Base-by-base conservation (phyloP, 2,329 filamentous ascomycete species). In the Aureobasidium pullulans region DNA sequence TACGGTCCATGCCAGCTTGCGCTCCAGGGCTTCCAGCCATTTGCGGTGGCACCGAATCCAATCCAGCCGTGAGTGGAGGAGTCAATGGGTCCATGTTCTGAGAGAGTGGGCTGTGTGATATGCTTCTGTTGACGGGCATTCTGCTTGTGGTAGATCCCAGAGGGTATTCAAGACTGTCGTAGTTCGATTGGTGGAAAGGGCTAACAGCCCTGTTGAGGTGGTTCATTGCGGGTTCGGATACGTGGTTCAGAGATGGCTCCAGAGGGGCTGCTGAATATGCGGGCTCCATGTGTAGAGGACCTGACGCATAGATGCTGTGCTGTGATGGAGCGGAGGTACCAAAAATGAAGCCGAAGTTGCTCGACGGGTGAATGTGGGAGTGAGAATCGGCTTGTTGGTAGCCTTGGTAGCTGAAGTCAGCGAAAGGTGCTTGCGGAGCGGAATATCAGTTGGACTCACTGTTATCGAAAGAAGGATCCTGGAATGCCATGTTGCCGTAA, bases 31-130 rank as follows among this genome's bases (percentile, higher is more conserved):
- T 57, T 19, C 32, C 54, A n/a, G 34, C 43, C 23, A 57, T 7
- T 31, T 57, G 54, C 31, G 54, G 34, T 40, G 47, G 54, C 11
- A 23, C 23, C 6, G 54, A 32, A 32, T 57, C 54, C 43, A 57
- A 3, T 28, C 43, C 43, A 29, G 42, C 31, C 13, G 54, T 47
- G 11, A 48, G 64, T 60, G 19, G 62, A 64, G 23, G 63, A 48
- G 54, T 57, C 54, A 57, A 40, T 8, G 54, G 61, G 46, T 61
- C 62, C 47, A 69, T 44, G 47, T 66, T 64, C n/a, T 68, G 69
- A 23, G 69, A 67, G 7, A 68, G 61, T 13, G 69, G 65, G 54
- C 67, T 70, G 50, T 71, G 69, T 9, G 66, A 70, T n/a, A 71
- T 61, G 23, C 70, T 70, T 49, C 66, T 69, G 61, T 70, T 69